Evolutionary conservation across 495 filamentous ascomycete genomes (phyloP), one percentile per base, ranked within the genome.

Genomic region (Talaromyces trachyspermus): DNA sequence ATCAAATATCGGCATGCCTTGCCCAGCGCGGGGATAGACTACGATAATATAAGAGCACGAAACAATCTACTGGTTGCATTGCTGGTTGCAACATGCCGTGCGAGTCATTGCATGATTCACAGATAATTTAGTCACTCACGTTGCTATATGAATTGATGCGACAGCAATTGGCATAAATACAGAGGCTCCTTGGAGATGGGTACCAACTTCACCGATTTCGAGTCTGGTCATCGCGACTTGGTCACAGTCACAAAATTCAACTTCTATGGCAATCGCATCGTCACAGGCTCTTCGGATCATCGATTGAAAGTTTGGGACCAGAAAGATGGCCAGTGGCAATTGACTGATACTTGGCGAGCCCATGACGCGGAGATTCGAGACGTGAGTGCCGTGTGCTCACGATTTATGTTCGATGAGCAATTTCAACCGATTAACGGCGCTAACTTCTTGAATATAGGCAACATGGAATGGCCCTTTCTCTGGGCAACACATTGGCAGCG

Each of bases 271-370:
- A 89, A 84, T 54, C 88, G 90, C 50, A 86, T 90, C 66, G 86
- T 89, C 23, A 90, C 90, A 9, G 88, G 86, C 23, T 92, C 86
- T 27, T 84, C 89, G 2, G 92, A 99, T 65, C 94, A 95, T 57
- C 86, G 84, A 59, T 84, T 99, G 54, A 88, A 89, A 60, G 85
- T 97, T 24, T 97, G 89, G 77, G 88, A 95, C 33, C 78, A 89
- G 50, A 80, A 81, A 52, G 80, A 88, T 53, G 81, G 80, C 11
- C 69, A 80, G 39, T 95, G 88, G 88, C 76, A 79, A 30, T 65
- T 89, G 33, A 83, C 79, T 54, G 92, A 96, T 58, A 86, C 80
- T 41, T 96, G 92, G 88, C 79, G 80, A 46, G 94, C 88, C 11
- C 92, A 99, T 60, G 84, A 86, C 54, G 87, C 87, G 20, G 92